A percentile compares a stretch with the other conserved stretches of the same genome.
Conservation (phyloP, 2,329 filamentous ascomycete genomes). For the Stachybotrys chartarum region DNA sequence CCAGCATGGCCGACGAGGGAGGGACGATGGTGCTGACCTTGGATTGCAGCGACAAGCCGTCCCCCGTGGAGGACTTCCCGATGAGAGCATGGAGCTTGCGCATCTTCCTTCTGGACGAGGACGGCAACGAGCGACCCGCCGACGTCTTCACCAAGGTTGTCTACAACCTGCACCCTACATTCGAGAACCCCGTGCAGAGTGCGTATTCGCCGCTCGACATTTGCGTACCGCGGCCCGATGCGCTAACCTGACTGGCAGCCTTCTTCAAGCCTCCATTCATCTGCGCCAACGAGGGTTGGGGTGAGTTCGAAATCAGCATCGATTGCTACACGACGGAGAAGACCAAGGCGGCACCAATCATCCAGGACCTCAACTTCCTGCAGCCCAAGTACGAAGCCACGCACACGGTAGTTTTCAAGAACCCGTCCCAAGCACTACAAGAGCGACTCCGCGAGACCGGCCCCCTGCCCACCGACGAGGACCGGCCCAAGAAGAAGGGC, state of each 20-base stretch:
- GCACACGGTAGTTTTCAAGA: conserved; percentile 81
- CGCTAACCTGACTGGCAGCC: conserved; percentile 37
- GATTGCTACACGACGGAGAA: conserved; percentile 79
- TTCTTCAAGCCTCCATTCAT: conserved; percentile 81
- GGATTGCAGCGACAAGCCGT: conserved; percentile 61
- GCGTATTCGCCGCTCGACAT: conserved; percentile 27
- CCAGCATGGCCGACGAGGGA: neutral
- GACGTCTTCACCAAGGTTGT: conserved; percentile 85
- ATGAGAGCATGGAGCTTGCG: conserved; percentile 90
- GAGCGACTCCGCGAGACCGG: conserved; percentile 76
- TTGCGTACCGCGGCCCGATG: neutral
- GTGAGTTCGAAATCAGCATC: conserved; percentile 94
- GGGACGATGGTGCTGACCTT: conserved; percentile 6
- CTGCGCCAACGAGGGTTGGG: conserved; percentile 94
- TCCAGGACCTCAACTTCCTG: conserved; percentile 89
- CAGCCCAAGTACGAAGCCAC: conserved; percentile 73
- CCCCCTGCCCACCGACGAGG: conserved; percentile 70
- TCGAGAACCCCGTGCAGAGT: conserved; percentile 83
- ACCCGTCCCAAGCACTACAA: conserved; percentile 81
- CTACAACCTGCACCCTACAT: conserved; percentile 91
- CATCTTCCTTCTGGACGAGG: conserved; percentile 76
- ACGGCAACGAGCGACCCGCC: conserved; percentile 76
- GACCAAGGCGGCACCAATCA: conserved; percentile 65
- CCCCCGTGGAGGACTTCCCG: conserved; percentile 79
- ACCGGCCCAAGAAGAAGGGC: conserved; percentile 52